Percentiles rank a stretch among this genome's conserved stretches.
phyloP scores from a whole-genome alignment of 2,329 filamentous ascomycete species.

The Hypocrella siamensis region DNA sequence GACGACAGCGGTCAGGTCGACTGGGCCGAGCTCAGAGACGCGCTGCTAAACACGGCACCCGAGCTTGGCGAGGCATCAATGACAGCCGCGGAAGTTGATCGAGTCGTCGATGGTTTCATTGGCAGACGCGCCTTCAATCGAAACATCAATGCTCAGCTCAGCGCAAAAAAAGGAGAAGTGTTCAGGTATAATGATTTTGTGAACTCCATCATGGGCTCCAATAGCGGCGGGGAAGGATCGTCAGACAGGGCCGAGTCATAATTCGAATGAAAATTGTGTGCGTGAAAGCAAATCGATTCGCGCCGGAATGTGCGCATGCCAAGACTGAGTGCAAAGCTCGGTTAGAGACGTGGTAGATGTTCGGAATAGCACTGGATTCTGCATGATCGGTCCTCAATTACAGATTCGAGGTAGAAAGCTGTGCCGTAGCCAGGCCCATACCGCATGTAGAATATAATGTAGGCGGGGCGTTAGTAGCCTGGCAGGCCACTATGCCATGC shows the following conservation, averaged over 20 bases:
- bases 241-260: constrained; percentile 12
- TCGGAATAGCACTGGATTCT: too few relatives aligned
- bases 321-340: not conserved
- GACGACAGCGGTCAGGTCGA: constrained; percentile 92
- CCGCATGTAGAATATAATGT: too few relatives aligned
- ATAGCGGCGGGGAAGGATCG: constrained; percentile 14
- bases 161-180: constrained; percentile 61
- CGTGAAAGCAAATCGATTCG: not conserved
- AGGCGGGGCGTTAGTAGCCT: too few relatives aligned
- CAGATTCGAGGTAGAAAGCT: too few relatives aligned
- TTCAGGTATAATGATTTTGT: constrained; percentile 94
- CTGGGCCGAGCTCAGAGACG: constrained; percentile 64
- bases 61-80: constrained; percentile 53
- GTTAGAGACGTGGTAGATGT: not conserved
- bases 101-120: constrained; percentile 75
- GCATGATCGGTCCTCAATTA: too few relatives aligned
- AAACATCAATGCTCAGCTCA: constrained; percentile 32
- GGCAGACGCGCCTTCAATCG: constrained; percentile 71
- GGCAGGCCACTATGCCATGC: too few relatives aligned
- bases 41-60: constrained; percentile 65
- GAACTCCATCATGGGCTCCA: constrained; percentile 45
- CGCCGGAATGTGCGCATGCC: not conserved
- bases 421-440: too few relatives aligned
- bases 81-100: constrained; percentile 63
- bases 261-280: too few relatives aligned